A percentile compares a stretch with the other conserved stretches of the same genome.
These are phyloP conservation scores for Annona squamosa DNA, from an alignment of 164 flowering plant species.

Conservation along the genomic window DNA sequence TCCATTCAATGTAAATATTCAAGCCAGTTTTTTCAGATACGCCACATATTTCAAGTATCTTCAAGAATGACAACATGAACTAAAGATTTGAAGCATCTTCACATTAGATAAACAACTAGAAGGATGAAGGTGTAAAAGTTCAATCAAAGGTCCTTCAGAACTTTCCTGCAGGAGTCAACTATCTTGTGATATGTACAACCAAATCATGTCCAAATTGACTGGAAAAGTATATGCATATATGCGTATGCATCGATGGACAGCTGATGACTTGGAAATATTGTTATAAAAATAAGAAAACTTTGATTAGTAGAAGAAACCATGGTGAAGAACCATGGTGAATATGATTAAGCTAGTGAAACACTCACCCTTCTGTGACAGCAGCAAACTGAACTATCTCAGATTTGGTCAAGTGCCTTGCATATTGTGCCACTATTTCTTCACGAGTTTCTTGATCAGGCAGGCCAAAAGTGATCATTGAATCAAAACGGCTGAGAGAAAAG, in stretches of 20 bases:
- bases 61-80: no score
- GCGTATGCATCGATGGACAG: no score
- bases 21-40: background rate
- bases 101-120: no score
- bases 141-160: no score
- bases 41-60: no score
- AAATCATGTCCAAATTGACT: no score
- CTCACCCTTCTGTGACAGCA: conserved; percentile 62
- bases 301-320: background rate
- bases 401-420: conserved; percentile 78
- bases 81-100: no score
- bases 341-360: background rate
- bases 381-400: conserved; percentile 67
- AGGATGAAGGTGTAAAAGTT: no score
- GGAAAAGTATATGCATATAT: no score
- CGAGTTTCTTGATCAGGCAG: conserved; percentile 75
- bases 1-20: background rate
- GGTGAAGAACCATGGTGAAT: background rate
- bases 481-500: conserved; percentile 63
- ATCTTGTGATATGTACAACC: no score
- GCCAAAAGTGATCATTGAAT: conserved; percentile 75
- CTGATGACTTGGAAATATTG: background rate
- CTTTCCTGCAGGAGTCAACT: no score
- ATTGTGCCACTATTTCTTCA: conserved; percentile 68
- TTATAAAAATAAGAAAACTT: no score